A percentile compares a stretch with the other conserved stretches of the same genome.
phyloP scores from a whole-genome alignment of 1,139 yeast species.

The Taiozyma sp. region DNA sequence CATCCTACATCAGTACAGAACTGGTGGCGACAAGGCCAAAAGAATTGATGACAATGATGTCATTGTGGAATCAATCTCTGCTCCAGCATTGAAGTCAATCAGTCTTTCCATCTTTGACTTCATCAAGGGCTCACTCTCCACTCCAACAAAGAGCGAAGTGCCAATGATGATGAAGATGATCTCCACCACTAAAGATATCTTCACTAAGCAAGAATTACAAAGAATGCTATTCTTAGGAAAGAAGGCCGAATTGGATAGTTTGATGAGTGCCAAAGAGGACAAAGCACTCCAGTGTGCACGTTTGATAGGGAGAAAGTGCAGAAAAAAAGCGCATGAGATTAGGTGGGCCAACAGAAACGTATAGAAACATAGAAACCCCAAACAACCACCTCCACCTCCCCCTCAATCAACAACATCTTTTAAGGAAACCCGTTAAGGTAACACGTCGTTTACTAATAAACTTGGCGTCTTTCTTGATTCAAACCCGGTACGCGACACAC shows the following conservation, averaged over 20 bases:
- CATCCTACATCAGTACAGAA: constrained; percentile 44
- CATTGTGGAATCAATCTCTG: background rate
- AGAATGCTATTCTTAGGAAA: constrained; percentile 46
- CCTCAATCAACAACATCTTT: no score
- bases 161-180: background rate
- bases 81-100: constrained; percentile 6
- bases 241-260: constrained; percentile 56
- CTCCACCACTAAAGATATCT: constrained; percentile 6
- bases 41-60: background rate
- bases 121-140: background rate
- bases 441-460: no score
- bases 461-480: background rate
- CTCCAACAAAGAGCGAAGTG: background rate
- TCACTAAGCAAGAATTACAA: constrained; percentile 44
- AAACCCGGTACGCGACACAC: background rate
- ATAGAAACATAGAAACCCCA: background rate
- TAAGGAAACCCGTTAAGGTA: no score
- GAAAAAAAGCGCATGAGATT: background rate
- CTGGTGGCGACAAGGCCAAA: constrained; percentile 11
- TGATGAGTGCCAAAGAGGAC: background rate
- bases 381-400: no score
- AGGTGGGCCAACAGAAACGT: background rate
- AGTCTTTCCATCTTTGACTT: background rate
- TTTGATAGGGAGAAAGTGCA: background rate
- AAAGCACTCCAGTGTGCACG: background rate